phyloP scores from a whole-genome alignment of 2,329 filamentous ascomycete genomes.

The Chrysoporthe puriensis region DNA sequence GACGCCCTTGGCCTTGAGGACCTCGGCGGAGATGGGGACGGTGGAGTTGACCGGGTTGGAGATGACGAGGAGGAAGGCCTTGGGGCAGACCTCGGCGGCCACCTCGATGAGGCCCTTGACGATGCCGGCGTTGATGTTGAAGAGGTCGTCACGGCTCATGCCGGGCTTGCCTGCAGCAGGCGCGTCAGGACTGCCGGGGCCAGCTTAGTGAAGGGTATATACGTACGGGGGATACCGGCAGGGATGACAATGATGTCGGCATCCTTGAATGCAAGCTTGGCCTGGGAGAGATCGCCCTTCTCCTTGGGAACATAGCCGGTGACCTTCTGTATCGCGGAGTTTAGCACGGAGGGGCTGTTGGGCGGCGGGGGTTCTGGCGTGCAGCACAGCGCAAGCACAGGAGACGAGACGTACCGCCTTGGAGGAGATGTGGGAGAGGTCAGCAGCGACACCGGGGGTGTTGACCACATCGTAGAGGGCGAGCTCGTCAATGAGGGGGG shows the following conservation, averaged over 20 bases:
- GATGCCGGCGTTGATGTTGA: conserved; percentile 99
- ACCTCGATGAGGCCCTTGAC: conserved; percentile 92
- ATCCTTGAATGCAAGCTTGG: conserved; percentile 83
- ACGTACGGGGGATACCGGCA: conserved; percentile 93
- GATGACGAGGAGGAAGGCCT: conserved; percentile 95
- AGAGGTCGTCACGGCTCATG: conserved; percentile 99
- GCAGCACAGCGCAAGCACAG: conserved; percentile 2
- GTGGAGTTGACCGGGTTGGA: conserved; percentile 99
- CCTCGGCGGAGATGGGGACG: conserved; percentile 95
- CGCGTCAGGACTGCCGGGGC: conserved; percentile 21
- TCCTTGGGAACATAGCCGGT: conserved; percentile 86
- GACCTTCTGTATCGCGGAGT: conserved; percentile 65
- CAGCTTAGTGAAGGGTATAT: background rate
- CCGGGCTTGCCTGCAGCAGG: conserved; percentile 81
- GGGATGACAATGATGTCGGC: conserved; percentile 97
- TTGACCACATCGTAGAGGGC: conserved; percentile 99
- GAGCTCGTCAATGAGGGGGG: conserved; percentile 86
- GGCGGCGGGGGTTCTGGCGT: conserved; percentile 1
- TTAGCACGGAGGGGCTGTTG: conserved; percentile 16
- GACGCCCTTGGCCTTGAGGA: conserved; percentile 88
- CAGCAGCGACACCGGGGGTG: conserved; percentile 92
- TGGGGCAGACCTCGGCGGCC: conserved; percentile 84
- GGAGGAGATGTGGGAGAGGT: conserved; percentile 96
- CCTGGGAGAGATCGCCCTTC: conserved; percentile 62
- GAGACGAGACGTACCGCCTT: conserved; percentile 62